Conservation (phyloP, 495 filamentous ascomycete species). For the Podospora comata region DNA sequence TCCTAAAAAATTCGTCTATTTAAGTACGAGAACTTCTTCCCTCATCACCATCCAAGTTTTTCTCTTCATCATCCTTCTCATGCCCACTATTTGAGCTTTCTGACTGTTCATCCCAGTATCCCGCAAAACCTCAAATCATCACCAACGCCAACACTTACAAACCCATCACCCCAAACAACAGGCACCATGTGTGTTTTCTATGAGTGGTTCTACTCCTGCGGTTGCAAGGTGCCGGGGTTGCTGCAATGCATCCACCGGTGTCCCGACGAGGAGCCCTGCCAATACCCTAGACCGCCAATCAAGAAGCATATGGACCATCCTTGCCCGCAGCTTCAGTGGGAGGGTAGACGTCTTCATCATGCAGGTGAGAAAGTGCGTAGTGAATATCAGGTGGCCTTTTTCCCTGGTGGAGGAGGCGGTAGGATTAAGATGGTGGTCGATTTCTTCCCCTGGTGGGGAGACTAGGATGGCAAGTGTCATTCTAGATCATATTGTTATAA, state of each 20-base stretch:
- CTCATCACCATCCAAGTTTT: neutral
- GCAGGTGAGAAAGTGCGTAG: neutral
- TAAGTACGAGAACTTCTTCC: neutral
- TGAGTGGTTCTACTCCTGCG: neutral
- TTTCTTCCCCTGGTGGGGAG: neutral
- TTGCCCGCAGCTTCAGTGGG: neutral
- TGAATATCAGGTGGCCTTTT: neutral
- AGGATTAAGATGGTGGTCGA: neutral
- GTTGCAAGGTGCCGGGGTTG: neutral
- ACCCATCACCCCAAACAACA: neutral
- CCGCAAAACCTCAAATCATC: neutral
- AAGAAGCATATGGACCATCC: neutral
- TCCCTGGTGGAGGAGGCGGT: neutral
- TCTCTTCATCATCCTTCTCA: neutral
- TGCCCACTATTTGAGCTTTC: neutral
- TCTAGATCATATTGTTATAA: neutral
- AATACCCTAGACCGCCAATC: neutral
- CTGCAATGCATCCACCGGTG: neutral
- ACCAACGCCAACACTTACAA: neutral
- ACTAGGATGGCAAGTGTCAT: neutral
- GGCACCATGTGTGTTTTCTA: neutral
- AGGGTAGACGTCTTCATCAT: neutral
- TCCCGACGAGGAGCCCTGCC: neutral
- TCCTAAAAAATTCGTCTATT: neutral
- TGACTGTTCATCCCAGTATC: neutral